phyloP scores from a whole-genome alignment of 352 stramenopile species.

The Pythium pyrilobum region DNA sequence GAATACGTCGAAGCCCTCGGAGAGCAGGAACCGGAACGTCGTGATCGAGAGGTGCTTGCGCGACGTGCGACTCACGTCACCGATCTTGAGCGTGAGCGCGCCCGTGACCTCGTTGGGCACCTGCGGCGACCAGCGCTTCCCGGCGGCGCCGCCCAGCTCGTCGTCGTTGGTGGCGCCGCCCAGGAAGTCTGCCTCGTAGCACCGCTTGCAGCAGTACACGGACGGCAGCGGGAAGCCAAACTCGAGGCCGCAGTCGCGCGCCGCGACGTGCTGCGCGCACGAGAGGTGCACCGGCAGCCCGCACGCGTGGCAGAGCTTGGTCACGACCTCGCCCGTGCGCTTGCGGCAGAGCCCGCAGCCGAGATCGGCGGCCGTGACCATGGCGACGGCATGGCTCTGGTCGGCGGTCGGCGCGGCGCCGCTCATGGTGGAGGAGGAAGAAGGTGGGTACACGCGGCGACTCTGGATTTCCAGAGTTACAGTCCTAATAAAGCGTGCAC shows the following conservation, averaged over 20 bases:
- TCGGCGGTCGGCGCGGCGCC: slow-evolving; percentile 2
- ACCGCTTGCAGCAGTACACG: slow-evolving; percentile 37
- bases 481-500: slow-evolving; percentile 17
- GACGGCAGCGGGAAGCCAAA: slow-evolving; percentile 26
- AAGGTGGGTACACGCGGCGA: neutral
- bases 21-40: slow-evolving; percentile 61
- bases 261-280: slow-evolving; percentile 31
- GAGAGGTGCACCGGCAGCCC: slow-evolving; percentile 27
- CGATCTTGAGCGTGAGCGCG: slow-evolving; percentile 71
- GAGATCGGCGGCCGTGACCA: slow-evolving; percentile 16
- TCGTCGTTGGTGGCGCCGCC: neutral
- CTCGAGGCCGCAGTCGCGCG: slow-evolving; percentile 29
- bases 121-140: slow-evolving; percentile 19
- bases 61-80: slow-evolving; percentile 59
- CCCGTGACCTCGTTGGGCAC: slow-evolving; percentile 64
- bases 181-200: slow-evolving; percentile 28
- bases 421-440: neutral
- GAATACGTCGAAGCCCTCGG: slow-evolving; percentile 72
- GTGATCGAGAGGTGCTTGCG: slow-evolving; percentile 59
- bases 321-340: slow-evolving; percentile 25
- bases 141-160: neutral
- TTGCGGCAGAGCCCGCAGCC: slow-evolving; percentile 29
- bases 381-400: slow-evolving; percentile 6
- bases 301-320: slow-evolving; percentile 33
- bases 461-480: neutral